These are phyloP conservation scores for Radiomyces spectabilis DNA, from an alignment of 192 early-diverging fungal species.

Conservation along the genomic window DNA sequence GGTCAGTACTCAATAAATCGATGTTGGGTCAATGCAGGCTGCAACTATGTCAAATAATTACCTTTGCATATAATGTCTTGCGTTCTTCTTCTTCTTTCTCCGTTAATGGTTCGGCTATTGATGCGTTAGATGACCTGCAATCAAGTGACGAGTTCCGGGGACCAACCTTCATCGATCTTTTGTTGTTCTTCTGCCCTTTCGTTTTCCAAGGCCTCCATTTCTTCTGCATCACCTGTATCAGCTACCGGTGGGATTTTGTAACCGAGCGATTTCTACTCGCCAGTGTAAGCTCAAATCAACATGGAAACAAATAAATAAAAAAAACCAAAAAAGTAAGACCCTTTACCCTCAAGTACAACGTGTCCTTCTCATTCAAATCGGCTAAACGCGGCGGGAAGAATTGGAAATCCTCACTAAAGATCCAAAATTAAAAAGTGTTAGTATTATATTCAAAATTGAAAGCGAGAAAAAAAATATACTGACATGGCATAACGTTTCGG, in stretches of 20 bases:
- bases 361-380: constrained; percentile 79
- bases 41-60: too few relatives aligned
- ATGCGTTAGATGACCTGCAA: too few relatives aligned
- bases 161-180: constrained; percentile 75
- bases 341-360: constrained; percentile 54
- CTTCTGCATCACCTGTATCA: constrained; percentile 22
- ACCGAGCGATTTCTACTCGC: constrained; percentile 59
- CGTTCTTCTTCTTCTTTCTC: constrained; percentile 83
- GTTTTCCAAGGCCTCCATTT: constrained; percentile 40
- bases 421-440: constrained; percentile 6
- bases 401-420: constrained; percentile 77
- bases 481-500: constrained; percentile 56
- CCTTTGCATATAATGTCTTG: constrained; percentile 48
- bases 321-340: neutral
- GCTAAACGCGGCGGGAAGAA: constrained; percentile 78
- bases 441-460: constrained; percentile 7
- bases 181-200: constrained; percentile 70
- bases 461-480: constrained; percentile 3
- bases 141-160: too few relatives aligned
- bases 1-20: too few relatives aligned
- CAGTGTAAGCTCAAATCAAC: too few relatives aligned
- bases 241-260: constrained; percentile 56
- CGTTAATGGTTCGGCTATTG: constrained; percentile 81
- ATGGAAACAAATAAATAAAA: neutral
- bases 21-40: too few relatives aligned